Base-by-base conservation (phyloP, 192 early-diverging fungal species). In the Linnemannia hyalina region DNA sequence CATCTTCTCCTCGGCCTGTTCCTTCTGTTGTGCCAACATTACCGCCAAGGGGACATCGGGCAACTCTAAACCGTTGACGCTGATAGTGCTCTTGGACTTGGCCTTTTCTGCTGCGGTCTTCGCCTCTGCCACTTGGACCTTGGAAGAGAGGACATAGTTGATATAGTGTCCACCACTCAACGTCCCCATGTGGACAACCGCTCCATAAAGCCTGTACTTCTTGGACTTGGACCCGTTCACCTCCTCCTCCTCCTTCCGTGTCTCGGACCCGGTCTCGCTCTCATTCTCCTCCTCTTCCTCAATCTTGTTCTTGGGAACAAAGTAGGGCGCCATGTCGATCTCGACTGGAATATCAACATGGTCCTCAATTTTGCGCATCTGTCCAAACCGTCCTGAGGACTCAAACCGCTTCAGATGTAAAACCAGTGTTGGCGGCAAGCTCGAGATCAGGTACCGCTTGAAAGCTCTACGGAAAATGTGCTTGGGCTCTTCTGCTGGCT, bases 351-450 rank as follows among this genome's bases (percentile, higher is more conserved):
- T 88, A 1, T 78, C 80, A 16, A 91, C 87, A 65, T 82, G 76
- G 41, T 89, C 86, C 35, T 91, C 85, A 32, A 91, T 82, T 71
- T 91, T 91, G 73, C 82, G 88, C 77, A 87, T 89, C 65, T 74
- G 80, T 16, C 88, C 83, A 54, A 81, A 76, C 22, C 88, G 76
- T 18, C 80, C 80, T 23, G 87, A 87, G 47, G 88, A 88, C 71
- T 89, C 82, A 46, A 91, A 91, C 11, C 90, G 78, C 76, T 91
- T 91, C 55, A 91, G 57, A 52, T 91, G 90, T 35, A 91, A 76
- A 7, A 91, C 83, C 7, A 91, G 52, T 9, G 89, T 89, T 16
- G 86, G 88, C 3, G 90, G 90, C 15, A 85, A 60, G 15, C 76
- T 55, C 29, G 83, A 84, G 44, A 91, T 75, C 22, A 91, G 46